Conservation (phyloP, 2,329 filamentous ascomycete species). For the Ophiostoma populinum region DNA sequence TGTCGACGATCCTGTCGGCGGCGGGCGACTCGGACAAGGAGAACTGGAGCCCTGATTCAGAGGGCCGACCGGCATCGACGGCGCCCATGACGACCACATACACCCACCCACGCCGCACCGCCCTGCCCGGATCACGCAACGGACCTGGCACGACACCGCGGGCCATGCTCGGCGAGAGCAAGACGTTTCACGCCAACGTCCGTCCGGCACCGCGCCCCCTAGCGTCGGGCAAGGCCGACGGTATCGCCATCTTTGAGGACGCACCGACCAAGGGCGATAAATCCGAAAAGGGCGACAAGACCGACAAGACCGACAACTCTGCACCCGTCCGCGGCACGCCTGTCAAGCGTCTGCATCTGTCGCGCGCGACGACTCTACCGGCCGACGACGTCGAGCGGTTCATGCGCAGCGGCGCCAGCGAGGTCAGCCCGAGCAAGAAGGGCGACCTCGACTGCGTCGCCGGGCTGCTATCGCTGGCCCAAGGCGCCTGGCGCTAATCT, state of each 20-base stretch:
- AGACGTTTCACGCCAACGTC: constrained; percentile 25
- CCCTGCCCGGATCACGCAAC: constrained; percentile 20
- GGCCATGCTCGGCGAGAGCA: constrained; percentile 18
- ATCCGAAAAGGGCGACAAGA: constrained; percentile 5
- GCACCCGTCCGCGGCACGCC: constrained; percentile 6
- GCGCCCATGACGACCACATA: constrained; percentile 12
- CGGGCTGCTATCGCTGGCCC: constrained; percentile 72
- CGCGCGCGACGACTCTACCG: constrained; percentile 7
- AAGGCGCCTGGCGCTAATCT: constrained; percentile 68
- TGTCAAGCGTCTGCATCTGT: constrained; percentile 3
- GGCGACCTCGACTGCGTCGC: constrained; percentile 79
- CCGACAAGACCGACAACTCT: constrained; percentile 2
- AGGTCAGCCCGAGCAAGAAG: constrained; percentile 52
- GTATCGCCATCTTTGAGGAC: constrained; percentile 37
- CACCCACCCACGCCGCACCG: constrained; percentile 19
- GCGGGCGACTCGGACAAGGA: constrained; percentile 78
- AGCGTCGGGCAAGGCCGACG: constrained; percentile 13
- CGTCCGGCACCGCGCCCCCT: constrained; percentile 22
- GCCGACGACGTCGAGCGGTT: constrained; percentile 51
- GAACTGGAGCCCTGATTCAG: constrained; percentile 54
- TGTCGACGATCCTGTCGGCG: constrained; percentile 26
- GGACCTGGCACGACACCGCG: constrained; percentile 14
- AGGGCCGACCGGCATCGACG: constrained; percentile 20
- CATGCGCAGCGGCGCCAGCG: constrained; percentile 46
- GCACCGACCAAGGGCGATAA: too few species aligned